Evolutionary conservation across 2,329 filamentous ascomycete species (phyloP).

Genomic region (Fusarium napiforme): DNA sequence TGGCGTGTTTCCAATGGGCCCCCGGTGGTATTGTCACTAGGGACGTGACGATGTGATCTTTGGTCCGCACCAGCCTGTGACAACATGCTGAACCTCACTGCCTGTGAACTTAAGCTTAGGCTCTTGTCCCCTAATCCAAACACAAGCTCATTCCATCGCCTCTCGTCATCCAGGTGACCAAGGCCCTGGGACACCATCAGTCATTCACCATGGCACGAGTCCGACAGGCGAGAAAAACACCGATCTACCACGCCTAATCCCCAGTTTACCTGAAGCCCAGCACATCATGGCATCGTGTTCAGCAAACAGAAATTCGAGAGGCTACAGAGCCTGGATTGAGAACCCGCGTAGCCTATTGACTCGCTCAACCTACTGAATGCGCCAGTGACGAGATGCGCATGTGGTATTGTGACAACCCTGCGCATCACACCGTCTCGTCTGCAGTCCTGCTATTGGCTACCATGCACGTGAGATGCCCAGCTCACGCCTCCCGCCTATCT

Average conservation of each 20-base stretch:
- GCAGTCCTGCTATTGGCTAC: slow-evolving; percentile 35
- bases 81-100: background rate
- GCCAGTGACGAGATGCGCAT: slow-evolving; percentile 46
- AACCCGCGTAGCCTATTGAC: slow-evolving; percentile 23
- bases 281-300: slow-evolving; percentile 27
- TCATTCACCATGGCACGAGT: slow-evolving; percentile 19
- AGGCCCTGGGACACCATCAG: slow-evolving; percentile 18
- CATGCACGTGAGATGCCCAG: slow-evolving; percentile 19
- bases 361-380: slow-evolving; percentile 36
- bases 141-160: slow-evolving; percentile 8
- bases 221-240: slow-evolving; percentile 24
- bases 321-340: background rate
- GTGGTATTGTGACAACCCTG: slow-evolving; percentile 45
- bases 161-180: slow-evolving; percentile 21
- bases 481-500: slow-evolving; percentile 40
- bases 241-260: slow-evolving; percentile 29
- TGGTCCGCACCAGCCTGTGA: background rate
- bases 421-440: slow-evolving; percentile 44
- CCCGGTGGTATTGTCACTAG: slow-evolving; percentile 8
- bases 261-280: slow-evolving; percentile 1
- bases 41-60: background rate
- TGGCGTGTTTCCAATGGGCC: slow-evolving; percentile 21
- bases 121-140: slow-evolving; percentile 19
- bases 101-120: slow-evolving; percentile 13
- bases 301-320: slow-evolving; percentile 12